Evolutionary conservation across 1,284 basidiomycete genomes (phyloP).

Genomic region (Gomphus bonarii): DNA sequence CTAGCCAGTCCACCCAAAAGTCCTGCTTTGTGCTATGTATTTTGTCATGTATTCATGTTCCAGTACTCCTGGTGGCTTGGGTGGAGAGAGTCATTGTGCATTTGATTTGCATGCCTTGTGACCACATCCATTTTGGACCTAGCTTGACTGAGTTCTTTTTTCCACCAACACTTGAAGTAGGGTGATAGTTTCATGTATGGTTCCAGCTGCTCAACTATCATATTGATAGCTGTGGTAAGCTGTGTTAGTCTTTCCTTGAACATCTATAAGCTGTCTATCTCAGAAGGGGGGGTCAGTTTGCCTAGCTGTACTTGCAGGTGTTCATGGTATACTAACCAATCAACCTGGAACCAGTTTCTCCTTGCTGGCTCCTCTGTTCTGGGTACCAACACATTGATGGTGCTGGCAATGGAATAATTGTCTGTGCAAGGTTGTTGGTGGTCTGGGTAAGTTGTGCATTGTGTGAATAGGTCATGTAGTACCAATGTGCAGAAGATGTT

Average conservation of each 20-base stretch:
- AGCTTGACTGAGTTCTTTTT: slow-evolving; percentile 16
- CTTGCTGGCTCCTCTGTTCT: slow-evolving; percentile 16
- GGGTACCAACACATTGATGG: slow-evolving; percentile 13
- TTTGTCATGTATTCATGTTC: too few species aligned
- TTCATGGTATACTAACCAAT: too few species aligned
- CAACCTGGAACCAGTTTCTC: slow-evolving; percentile 15
- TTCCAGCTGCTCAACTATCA: slow-evolving; percentile 17
- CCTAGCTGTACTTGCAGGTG: background rate
- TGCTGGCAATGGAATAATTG: slow-evolving; percentile 23
- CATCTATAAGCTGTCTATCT: slow-evolving; percentile 7
- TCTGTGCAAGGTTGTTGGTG: slow-evolving; percentile 19
- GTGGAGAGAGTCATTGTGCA: too few species aligned
- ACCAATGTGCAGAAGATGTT: slow-evolving; percentile 22
- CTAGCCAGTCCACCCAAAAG: too few species aligned
- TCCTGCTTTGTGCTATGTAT: too few species aligned
- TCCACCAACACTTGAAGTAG: slow-evolving; percentile 21
- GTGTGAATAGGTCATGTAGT: slow-evolving; percentile 12
- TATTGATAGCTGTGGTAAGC: slow-evolving; percentile 11
- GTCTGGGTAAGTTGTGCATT: slow-evolving; percentile 17
- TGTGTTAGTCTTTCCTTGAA: slow-evolving; percentile 11
- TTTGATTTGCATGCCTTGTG: too few species aligned
- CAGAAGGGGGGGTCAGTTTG: background rate
- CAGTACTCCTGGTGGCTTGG: too few species aligned
- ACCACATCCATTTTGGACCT: too few species aligned
- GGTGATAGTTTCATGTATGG: slow-evolving; percentile 18